These are phyloP conservation scores for Beauveria caledonica DNA, from an alignment of 2,329 filamentous ascomycete genomes.

Conservation along the genomic window DNA sequence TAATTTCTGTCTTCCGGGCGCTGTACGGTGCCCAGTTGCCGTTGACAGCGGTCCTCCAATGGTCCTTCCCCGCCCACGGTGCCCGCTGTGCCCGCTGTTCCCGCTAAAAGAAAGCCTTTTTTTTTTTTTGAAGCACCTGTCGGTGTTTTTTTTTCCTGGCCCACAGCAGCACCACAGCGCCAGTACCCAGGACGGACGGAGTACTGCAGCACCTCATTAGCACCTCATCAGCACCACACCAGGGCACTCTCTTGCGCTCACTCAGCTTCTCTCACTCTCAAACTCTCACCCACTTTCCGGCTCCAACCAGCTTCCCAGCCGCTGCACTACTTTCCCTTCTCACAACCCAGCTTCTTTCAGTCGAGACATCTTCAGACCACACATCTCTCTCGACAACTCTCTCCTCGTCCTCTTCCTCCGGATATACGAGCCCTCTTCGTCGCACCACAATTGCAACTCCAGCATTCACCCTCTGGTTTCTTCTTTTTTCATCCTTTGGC, in stretches of 20 bases:
- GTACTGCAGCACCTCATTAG: too few species aligned
- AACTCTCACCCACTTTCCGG: background rate
- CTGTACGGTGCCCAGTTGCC: background rate
- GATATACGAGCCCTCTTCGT: background rate
- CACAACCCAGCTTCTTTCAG: conserved; percentile 2
- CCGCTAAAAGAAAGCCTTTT: background rate
- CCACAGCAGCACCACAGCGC: background rate
- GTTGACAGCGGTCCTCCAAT: background rate
- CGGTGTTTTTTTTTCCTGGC: background rate
- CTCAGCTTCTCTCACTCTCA: background rate
- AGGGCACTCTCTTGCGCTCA: too few species aligned
- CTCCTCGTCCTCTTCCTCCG: background rate
- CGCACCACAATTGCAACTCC: background rate
- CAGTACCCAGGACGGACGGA: too few species aligned
- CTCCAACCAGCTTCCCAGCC: background rate
- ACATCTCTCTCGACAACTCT: background rate
- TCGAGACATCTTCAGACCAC: background rate
- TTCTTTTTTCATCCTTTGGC: background rate
- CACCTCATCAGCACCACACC: too few species aligned
- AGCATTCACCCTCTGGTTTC: background rate
- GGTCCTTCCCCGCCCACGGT: background rate
- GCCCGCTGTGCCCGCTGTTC: background rate
- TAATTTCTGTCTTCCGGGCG: background rate
- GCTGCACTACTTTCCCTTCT: conserved; percentile 7
- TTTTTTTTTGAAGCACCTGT: background rate